Evolutionary conservation across 2,329 filamentous ascomycete species (phyloP).

Genomic region (Alternaria infectoria): DNA sequence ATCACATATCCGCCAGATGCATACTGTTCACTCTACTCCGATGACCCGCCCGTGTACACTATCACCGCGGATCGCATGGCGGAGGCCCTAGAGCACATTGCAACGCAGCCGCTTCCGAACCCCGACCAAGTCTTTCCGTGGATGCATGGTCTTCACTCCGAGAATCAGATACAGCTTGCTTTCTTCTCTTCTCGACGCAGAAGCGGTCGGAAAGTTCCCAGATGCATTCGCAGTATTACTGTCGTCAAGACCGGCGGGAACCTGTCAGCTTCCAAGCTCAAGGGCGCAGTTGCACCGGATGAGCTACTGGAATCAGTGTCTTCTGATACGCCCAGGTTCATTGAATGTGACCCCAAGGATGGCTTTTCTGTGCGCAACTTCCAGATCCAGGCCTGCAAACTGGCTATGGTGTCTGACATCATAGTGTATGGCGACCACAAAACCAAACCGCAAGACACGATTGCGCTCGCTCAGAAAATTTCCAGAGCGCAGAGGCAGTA

Average conservation of each 20-base stretch:
- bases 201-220: slow-evolving; percentile 71
- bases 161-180: slow-evolving; percentile 85
- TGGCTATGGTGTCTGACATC: slow-evolving; percentile 87
- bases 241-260: slow-evolving; percentile 90
- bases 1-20: slow-evolving; percentile 75
- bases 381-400: slow-evolving; percentile 90
- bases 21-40: slow-evolving; percentile 61
- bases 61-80: slow-evolving; percentile 73
- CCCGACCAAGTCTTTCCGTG: slow-evolving; percentile 91
- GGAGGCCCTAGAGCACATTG: slow-evolving; percentile 75
- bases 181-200: slow-evolving; percentile 85
- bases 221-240: slow-evolving; percentile 79
- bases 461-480: slow-evolving; percentile 68
- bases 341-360: slow-evolving; percentile 83
- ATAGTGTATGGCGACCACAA: slow-evolving; percentile 84
- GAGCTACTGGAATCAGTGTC: slow-evolving; percentile 70
- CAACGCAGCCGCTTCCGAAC: slow-evolving; percentile 82
- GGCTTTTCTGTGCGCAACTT: slow-evolving; percentile 98
- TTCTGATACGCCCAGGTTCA: slow-evolving; percentile 67
- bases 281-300: slow-evolving; percentile 82
- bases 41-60: slow-evolving; percentile 69
- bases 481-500: slow-evolving; percentile 76
- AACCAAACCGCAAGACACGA: slow-evolving; percentile 66
- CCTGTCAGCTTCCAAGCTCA: slow-evolving; percentile 74
- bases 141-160: slow-evolving; percentile 89